Conservation (phyloP, 805 yeast genomes). For the Teunomyces tritomae region DNA sequence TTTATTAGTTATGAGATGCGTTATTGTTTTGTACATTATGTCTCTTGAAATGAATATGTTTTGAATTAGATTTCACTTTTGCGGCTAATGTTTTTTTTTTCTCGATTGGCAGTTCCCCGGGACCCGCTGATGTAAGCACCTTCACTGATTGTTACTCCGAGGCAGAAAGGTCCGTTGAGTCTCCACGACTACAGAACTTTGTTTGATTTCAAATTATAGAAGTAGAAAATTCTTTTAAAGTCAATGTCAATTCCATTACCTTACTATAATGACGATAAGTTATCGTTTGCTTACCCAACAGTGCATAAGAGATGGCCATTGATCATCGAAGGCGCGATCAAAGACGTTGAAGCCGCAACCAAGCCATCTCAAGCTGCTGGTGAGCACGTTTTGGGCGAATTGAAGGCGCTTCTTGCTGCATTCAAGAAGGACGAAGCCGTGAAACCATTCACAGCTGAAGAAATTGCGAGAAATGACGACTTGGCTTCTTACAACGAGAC, state of each 20-base stretch:
- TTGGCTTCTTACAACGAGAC: slow-evolving; percentile 60
- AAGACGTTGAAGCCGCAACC: slow-evolving; percentile 51
- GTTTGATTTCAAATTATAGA: too few species aligned
- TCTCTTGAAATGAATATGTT: slow-evolving; percentile 3
- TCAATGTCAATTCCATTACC: slow-evolving; percentile 14
- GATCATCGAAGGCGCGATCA: slow-evolving; percentile 64
- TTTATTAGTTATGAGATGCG: slow-evolving; percentile 8
- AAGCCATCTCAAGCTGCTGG: slow-evolving; percentile 43
- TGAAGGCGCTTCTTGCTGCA: slow-evolving; percentile 44
- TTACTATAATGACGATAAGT: slow-evolving; percentile 64
- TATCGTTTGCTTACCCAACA: slow-evolving; percentile 81
- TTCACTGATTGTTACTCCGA: not conserved
- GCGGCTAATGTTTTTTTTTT: not conserved
- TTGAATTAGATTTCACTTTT: not conserved
- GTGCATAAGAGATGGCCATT: slow-evolving; percentile 85
- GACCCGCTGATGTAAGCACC: not conserved
- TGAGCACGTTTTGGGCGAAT: slow-evolving; percentile 33
- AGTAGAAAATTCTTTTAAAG: too few species aligned
- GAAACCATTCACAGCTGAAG: slow-evolving; percentile 22
- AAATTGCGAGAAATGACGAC: slow-evolving; percentile 44
- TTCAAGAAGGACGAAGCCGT: slow-evolving; percentile 38
- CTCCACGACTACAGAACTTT: too few species aligned
- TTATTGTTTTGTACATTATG: slow-evolving; percentile 4
- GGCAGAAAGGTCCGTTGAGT: not conserved
- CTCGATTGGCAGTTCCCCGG: not conserved